Percentiles rank a stretch among this genome's conserved stretches.
Evolutionary conservation across 2,329 filamentous ascomycete species (phyloP).

Genomic region (Ophiocordyceps robertsii): DNA sequence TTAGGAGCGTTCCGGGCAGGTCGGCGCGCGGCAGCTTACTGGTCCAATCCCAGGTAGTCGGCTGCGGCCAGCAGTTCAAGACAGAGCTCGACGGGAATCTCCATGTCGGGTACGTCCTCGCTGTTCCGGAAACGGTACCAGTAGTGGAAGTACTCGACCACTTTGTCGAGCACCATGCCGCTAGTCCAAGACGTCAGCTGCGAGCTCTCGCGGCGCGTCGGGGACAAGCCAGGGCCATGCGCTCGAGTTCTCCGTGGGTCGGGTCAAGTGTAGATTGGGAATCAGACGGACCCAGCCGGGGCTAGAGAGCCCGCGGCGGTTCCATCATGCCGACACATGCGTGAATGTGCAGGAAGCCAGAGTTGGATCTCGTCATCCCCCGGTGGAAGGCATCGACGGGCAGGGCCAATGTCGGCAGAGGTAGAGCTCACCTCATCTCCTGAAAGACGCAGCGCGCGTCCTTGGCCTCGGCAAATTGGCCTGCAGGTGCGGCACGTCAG

Average conservation of each 20-base stretch:
- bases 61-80: constrained; percentile 66
- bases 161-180: constrained; percentile 62
- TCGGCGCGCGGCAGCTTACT: constrained; percentile 17
- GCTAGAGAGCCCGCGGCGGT: constrained; percentile 14
- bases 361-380: constrained; percentile 20
- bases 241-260: constrained; percentile 18
- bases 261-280: constrained; percentile 51
- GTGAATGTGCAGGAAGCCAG: neutral
- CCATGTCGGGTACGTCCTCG: constrained; percentile 67
- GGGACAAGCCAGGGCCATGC: constrained; percentile 4
- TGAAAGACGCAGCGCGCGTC: constrained; percentile 53
- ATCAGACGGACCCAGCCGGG: constrained; percentile 31
- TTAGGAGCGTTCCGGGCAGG: constrained; percentile 11
- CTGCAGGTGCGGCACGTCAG: constrained; percentile 21
- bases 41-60: constrained; percentile 60
- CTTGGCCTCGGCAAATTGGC: constrained; percentile 51
- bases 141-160: constrained; percentile 75
- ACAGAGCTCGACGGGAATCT: constrained; percentile 66
- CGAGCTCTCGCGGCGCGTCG: neutral
- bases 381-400: neutral
- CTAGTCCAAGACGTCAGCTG: constrained; percentile 25
- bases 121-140: constrained; percentile 59
- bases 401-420: neutral
- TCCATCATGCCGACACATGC: constrained; percentile 27
- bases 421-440: constrained; percentile 56